Evolutionary conservation across 768 basidiomycete genomes (phyloP), one percentile per base, ranked within the genome.

Genomic region (Gloeophyllum trabeum): DNA sequence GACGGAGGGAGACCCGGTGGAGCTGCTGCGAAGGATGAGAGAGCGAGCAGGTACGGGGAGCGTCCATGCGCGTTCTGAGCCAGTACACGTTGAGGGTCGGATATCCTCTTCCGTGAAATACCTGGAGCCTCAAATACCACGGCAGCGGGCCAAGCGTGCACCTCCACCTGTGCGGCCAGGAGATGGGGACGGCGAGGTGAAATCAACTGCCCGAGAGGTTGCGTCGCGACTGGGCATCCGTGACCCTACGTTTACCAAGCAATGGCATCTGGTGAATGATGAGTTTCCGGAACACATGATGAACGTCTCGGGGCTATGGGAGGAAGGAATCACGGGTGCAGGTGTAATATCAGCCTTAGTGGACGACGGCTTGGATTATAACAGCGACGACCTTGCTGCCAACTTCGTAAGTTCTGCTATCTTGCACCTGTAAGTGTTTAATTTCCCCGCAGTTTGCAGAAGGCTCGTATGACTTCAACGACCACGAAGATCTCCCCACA

Each of bases 221-320:
- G 81, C 77, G 6, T 58, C 71, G 26, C 67, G 70, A 7, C 69
- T 94, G 28, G 73, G 68, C 16, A 79, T 99, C 45, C 51, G 64
- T 20, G 94, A 98, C 55, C 94, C 94, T 0, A 66, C 82, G 46
- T 91, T 96, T 56, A 55, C 69, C 13, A 60, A 74, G 44, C 94
- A 98, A 66, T 98, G 96, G 96, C 94, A 97, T 65, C 67, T 97
- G 19, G 74, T 96, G 46, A 98, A 99, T 62, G 78, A 85, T 46
- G 73, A 87, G 24, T 77, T 69, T 49, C 84, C 81, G 3, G 75
- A 84, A 52, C 75, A 88, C 49, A 79, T 73, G 69, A 84, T 99
- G 80, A 98, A 99, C 53, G 86, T 91, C n/a, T 84, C 90, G 0
- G 71, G 75, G 7, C 67, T 96, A 0, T 99, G 96, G 96, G 86